Percentiles rank a stretch among this genome's conserved stretches.
phyloP scores from a whole-genome alignment of 2,329 filamentous ascomycete genomes.

The Thielaviopsis musarum region DNA sequence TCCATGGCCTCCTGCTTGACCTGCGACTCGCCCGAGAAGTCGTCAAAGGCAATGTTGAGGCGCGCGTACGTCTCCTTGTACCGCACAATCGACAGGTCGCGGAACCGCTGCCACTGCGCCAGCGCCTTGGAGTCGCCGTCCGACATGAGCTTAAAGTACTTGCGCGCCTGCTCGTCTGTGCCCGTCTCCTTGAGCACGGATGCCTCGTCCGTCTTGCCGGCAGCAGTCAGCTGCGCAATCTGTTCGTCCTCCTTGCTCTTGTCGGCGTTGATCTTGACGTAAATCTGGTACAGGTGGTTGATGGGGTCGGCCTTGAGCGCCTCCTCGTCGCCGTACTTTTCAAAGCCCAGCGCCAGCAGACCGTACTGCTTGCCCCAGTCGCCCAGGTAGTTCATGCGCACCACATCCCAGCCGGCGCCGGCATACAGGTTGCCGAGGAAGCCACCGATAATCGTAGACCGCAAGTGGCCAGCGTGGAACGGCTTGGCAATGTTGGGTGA shows the following conservation, averaged over 20 bases:
- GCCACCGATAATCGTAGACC: conserved; percentile 64
- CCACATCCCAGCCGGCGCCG: conserved; percentile 54
- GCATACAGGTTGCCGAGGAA: conserved; percentile 60
- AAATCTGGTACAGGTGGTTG: conserved; percentile 68
- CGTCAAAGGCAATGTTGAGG: conserved; percentile 55
- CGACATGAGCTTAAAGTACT: conserved; percentile 57
- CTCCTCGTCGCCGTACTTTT: conserved; percentile 59
- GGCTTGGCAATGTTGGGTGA: conserved; percentile 79
- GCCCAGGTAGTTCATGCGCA: conserved; percentile 60
- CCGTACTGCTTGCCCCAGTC: conserved; percentile 71
- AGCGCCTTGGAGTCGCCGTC: conserved; percentile 45
- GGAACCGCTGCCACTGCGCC: conserved; percentile 46
- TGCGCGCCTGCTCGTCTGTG: conserved; percentile 57
- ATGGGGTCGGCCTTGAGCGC: conserved; percentile 57
- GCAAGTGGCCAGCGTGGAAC: conserved; percentile 62
- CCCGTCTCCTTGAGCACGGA: conserved; percentile 33
- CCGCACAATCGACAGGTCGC: conserved; percentile 47
- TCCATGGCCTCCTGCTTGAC: conserved; percentile 52
- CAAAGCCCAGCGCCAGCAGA: conserved; percentile 56
- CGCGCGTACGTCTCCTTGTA: conserved; percentile 54
- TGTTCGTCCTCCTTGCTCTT: conserved; percentile 49
- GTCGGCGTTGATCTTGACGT: conserved; percentile 59
- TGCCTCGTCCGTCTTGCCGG: conserved; percentile 20
- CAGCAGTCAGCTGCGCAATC: conserved; percentile 39
- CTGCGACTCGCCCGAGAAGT: conserved; percentile 61